Percentiles rank a stretch among this genome's conserved stretches.
Conservation (phyloP, 2,329 filamentous ascomycete genomes). For the Zasmidium cellare region DNA sequence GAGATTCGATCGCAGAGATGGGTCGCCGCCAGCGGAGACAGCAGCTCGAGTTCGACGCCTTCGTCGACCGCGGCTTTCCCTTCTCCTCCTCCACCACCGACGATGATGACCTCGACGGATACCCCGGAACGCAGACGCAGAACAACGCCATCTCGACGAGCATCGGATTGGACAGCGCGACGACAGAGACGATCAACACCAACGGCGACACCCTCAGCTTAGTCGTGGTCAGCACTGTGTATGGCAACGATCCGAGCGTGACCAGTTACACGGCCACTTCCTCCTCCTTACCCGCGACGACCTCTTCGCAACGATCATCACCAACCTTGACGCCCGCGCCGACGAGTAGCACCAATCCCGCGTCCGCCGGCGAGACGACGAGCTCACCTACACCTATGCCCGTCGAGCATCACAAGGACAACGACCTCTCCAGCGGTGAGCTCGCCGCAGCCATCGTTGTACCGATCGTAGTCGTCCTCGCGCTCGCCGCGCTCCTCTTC, state of each 20-base stretch:
- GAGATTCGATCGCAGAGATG: neutral
- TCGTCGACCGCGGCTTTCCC: neutral
- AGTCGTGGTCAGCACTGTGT: neutral
- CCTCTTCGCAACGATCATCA: neutral
- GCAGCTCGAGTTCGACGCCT: neutral
- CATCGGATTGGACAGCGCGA: neutral
- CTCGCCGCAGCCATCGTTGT: slow-evolving; percentile 25
- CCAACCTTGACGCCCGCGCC: neutral
- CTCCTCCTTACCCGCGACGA: neutral
- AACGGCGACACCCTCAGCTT: neutral
- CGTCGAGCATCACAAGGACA: slow-evolving; percentile 4
- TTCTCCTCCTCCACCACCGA: neutral
- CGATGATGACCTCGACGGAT: neutral
- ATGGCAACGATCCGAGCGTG: neutral
- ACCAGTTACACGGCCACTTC: neutral
- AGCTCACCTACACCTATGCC: neutral
- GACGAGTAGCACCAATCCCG: neutral
- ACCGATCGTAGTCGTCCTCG: slow-evolving; percentile 21
- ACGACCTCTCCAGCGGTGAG: slow-evolving; percentile 22
- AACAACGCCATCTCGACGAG: neutral
- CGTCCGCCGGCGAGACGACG: neutral
- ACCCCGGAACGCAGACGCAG: neutral
- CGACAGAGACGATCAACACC: neutral
- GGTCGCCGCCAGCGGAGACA: neutral
- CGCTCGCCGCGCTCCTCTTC: slow-evolving; percentile 13